Evolutionary conservation across 164 flowering plant species (phyloP), one percentile per base, ranked within the genome.

Genomic region (Macadamia integrifolia): DNA sequence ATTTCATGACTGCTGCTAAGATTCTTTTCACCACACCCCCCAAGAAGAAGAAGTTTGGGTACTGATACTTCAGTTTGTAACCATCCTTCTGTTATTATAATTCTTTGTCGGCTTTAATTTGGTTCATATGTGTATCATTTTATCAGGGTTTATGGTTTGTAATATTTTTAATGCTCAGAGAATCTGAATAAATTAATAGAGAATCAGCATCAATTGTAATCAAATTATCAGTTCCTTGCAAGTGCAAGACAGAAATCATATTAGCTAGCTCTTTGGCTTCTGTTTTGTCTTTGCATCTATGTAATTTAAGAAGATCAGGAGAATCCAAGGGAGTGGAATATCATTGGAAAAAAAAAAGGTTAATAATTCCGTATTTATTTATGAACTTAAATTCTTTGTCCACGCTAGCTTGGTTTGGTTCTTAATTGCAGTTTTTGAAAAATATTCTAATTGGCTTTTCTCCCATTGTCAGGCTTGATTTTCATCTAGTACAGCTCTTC

Each of bases 401-500:
- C 3, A 28, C 6, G 32, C 12, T 29, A 6, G 6, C 31, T 61
- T 5, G n/a, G 6, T 17, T 23, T 17, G 13, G 2, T 72, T n/a
- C 28, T 61, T 6, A 9, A 40, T 30, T 30, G 46, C 6, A 43
- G 44, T 60, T 58, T 8, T 28, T 65, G 11, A 42, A 23, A 57
- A 15, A 18, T 43, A 29, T 64, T 68, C 58, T 72, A 62, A 60
- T 32, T 12, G 66, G 32, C 55, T 28, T 73, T 66, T 62, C 0
- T 69, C 62, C 48, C 31, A 46, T 80, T 68, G 42, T 59, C 88
- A 93, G 98, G 96, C 6, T 93, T 62, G 96, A 93, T 79, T 91
- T 88, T 69, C 97, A 91, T 81, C 74, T 93, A 77, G 94, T 89
- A 64, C 94, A 91, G 48, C 77, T 93, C 71, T 88, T 93, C 86